phyloP scores from a whole-genome alignment of 2,329 filamentous ascomycete species.

The Aspergillus sp. region DNA sequence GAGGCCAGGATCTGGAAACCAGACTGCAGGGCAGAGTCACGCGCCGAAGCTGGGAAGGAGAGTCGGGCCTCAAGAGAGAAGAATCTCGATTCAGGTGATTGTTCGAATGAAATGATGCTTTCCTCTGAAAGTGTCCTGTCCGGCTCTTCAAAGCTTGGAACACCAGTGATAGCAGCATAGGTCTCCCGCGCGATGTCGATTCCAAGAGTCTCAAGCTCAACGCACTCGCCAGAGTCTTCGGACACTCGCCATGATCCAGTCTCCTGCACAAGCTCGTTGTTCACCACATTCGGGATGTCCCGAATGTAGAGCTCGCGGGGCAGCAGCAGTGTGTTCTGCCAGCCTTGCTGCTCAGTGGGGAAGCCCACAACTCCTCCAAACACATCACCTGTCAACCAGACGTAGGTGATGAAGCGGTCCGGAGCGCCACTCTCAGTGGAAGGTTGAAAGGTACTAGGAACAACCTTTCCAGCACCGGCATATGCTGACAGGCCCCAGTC shows the following conservation, averaged over 20 bases:
- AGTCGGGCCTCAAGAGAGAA: constrained; percentile 6
- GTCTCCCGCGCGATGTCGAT: constrained; percentile 14
- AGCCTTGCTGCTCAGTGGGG: constrained; percentile 10
- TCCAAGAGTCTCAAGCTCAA: constrained; percentile 11
- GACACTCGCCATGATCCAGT: constrained; percentile 7
- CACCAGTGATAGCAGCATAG: constrained; percentile 5
- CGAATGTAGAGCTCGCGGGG: constrained; percentile 10
- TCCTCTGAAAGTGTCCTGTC: constrained; percentile 1
- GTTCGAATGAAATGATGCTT: constrained; percentile 2
- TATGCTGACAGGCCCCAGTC: constrained; percentile 14
- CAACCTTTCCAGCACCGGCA: constrained; percentile 13
- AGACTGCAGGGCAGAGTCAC: constrained; percentile 3
- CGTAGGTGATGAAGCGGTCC: constrained; percentile 11
- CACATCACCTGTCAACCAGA: constrained; percentile 13
- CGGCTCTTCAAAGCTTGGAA: neutral
- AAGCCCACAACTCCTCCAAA: constrained; percentile 8
- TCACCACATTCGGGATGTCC: constrained; percentile 8
- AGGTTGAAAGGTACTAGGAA: constrained; percentile 9
- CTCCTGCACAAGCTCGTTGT: constrained; percentile 9
- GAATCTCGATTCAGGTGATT: constrained; percentile 5
- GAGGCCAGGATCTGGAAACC: constrained; percentile 14
- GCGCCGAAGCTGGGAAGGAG: constrained; percentile 5
- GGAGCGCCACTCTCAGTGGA: constrained; percentile 11
- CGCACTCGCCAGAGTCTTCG: neutral
- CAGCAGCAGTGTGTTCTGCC: constrained; percentile 9